Evolutionary conservation across 2,329 filamentous ascomycete species (phyloP).

Genomic region (Ambrosiella beaveri): DNA sequence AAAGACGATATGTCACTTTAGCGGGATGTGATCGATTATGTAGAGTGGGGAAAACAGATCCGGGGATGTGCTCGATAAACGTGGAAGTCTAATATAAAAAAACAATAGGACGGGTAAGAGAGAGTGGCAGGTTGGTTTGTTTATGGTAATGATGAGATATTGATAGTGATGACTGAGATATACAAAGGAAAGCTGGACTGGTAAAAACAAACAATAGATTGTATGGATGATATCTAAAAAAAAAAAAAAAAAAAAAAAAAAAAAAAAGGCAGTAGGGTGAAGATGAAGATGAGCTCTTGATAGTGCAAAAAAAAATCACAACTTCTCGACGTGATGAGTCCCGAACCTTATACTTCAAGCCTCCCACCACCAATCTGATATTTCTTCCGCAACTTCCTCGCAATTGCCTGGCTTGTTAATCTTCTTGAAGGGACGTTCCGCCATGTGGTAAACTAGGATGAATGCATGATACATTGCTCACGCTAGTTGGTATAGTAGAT

Average conservation of each 20-base stretch:
- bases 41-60: too few species aligned
- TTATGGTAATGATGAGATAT: background rate
- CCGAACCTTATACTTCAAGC: background rate
- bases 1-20: too few species aligned
- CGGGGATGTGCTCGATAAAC: background rate
- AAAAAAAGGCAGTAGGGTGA: too few species aligned
- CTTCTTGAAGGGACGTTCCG: background rate
- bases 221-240: background rate
- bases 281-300: background rate
- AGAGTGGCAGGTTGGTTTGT: background rate
- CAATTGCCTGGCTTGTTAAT: background rate
- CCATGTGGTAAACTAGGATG: background rate
- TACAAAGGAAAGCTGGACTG: background rate
- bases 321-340: background rate
- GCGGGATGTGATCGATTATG: too few species aligned
- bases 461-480: background rate
- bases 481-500: background rate
- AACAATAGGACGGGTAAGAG: background rate
- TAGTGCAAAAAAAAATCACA: background rate
- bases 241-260: background rate
- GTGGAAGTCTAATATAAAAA: too few species aligned
- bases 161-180: background rate
- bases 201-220: background rate
- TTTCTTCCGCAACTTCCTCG: background rate
- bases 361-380: background rate